These are phyloP conservation scores for Jacaranda mimosifolia DNA, from an alignment of 257 asterid species.

Conservation along the genomic window DNA sequence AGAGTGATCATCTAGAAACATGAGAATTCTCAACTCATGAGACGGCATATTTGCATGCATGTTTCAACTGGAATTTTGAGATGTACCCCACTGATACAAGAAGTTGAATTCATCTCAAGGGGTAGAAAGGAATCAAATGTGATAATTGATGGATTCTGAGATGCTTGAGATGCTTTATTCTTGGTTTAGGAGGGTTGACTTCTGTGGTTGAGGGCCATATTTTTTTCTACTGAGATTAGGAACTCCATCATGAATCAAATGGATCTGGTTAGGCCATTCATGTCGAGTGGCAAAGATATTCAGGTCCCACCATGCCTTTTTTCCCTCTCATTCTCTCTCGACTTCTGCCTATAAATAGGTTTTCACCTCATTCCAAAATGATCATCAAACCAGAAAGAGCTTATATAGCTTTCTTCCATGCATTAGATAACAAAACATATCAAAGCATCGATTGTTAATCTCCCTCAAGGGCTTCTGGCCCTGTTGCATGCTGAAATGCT, in stretches of 20 bases:
- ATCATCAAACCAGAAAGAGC: conserved; percentile 22
- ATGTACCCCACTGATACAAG: conserved; percentile 21
- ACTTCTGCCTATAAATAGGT: conserved; percentile 53
- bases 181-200: conserved; percentile 66
- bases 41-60: conserved; percentile 33
- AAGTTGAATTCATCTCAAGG: conserved; percentile 23
- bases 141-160: conserved; percentile 25
- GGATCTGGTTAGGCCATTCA: conserved; percentile 50
- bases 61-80: conserved; percentile 25
- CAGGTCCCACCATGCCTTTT: conserved; percentile 46
- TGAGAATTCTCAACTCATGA: conserved; percentile 8
- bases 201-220: conserved; percentile 44
- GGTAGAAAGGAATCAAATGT: conserved; percentile 41
- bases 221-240: conserved; percentile 30
- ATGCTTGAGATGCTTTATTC: conserved; percentile 57
- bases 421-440: conserved; percentile 2
- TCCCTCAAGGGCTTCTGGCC: conserved; percentile 81
- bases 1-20: neutral
- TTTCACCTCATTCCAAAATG: conserved; percentile 19
- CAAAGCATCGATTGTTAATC: conserved; percentile 65
- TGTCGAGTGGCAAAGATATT: conserved; percentile 44
- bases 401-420: conserved; percentile 23
- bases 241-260: conserved; percentile 49
- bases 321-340: conserved; percentile 13
- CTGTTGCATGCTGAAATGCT: conserved; percentile 5